Conservation (phyloP, 371 early-diverging fungal species). For the Capillidium rhysosporum region DNA sequence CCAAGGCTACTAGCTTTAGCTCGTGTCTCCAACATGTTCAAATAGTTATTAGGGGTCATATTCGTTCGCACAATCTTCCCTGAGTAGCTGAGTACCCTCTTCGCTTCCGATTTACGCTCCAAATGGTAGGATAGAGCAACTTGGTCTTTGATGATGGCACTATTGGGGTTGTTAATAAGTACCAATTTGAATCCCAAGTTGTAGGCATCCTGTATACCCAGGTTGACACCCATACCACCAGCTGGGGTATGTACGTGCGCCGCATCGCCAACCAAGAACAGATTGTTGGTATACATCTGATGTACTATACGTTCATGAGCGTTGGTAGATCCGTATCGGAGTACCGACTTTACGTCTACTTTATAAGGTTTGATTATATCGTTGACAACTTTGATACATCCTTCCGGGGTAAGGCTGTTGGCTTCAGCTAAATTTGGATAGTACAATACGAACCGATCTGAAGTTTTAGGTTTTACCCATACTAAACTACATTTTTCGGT, state of each 20-base stretch:
- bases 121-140: constrained; percentile 11
- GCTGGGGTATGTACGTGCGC: constrained; percentile 19
- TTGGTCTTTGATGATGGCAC: not conserved
- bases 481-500: not conserved
- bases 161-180: constrained; percentile 8
- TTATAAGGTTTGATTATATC: constrained; percentile 6
- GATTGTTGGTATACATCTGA: not conserved
- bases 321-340: not conserved
- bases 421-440: constrained; percentile 4
- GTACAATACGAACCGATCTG: constrained; percentile 4
- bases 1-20: too few species aligned
- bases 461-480: not conserved
- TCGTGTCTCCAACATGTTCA: too few species aligned
- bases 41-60: too few species aligned
- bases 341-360: constrained; percentile 8
- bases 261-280: constrained; percentile 20
- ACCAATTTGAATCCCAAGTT: constrained; percentile 22
- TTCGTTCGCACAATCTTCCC: not conserved
- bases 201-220: constrained; percentile 23
- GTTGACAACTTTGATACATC: constrained; percentile 8
- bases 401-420: constrained; percentile 8
- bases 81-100: not conserved
- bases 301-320: not conserved
- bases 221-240: constrained; percentile 23
- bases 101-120: constrained; percentile 13